These are phyloP conservation scores for Pulveroboletus ravenelii DNA, from an alignment of 768 basidiomycete genomes.

Conservation along the genomic window DNA sequence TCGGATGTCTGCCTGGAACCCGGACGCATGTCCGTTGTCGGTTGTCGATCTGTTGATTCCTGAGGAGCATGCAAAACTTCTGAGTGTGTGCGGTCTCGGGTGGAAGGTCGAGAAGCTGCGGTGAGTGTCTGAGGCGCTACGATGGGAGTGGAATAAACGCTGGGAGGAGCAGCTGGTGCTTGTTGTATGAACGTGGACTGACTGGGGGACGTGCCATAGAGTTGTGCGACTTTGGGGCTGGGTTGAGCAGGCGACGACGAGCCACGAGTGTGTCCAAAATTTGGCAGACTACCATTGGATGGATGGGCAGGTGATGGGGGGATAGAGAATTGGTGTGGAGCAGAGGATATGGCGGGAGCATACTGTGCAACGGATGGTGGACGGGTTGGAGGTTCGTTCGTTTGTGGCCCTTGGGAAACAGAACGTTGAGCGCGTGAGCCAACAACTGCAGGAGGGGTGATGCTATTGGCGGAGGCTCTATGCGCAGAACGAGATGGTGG, in stretches of 20 bases:
- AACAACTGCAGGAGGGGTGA: constrained; percentile 19
- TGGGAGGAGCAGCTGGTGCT: constrained; percentile 14
- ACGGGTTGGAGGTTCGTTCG: constrained; percentile 23
- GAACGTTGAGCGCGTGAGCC: constrained; percentile 30
- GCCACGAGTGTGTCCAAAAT: constrained; percentile 8
- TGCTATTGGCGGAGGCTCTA: constrained; percentile 16
- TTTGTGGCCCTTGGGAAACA: constrained; percentile 22
- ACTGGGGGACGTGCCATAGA: constrained; percentile 10
- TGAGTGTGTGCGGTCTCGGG: constrained; percentile 19
- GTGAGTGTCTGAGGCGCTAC: constrained; percentile 15
- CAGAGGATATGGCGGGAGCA: constrained; percentile 1
- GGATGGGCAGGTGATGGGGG: constrained; percentile 20
- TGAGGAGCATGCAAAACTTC: constrained; percentile 7
- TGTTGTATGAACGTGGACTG: constrained; percentile 13
- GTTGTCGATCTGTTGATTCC: constrained; percentile 13
- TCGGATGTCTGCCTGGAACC: constrained; percentile 16
- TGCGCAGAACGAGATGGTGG: constrained; percentile 27
- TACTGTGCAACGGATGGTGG: constrained; percentile 22
- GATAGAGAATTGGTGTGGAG: constrained; percentile 13
- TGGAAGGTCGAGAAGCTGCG: constrained; percentile 26
- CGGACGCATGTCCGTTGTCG: constrained; percentile 3
- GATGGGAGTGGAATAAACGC: constrained; percentile 21
- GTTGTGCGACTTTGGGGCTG: constrained; percentile 22
- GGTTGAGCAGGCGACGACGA: too few species aligned
- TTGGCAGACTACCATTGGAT: constrained; percentile 13